Evolutionary conservation across 768 basidiomycete species (phyloP).

Genomic region (Grammothele lineata): DNA sequence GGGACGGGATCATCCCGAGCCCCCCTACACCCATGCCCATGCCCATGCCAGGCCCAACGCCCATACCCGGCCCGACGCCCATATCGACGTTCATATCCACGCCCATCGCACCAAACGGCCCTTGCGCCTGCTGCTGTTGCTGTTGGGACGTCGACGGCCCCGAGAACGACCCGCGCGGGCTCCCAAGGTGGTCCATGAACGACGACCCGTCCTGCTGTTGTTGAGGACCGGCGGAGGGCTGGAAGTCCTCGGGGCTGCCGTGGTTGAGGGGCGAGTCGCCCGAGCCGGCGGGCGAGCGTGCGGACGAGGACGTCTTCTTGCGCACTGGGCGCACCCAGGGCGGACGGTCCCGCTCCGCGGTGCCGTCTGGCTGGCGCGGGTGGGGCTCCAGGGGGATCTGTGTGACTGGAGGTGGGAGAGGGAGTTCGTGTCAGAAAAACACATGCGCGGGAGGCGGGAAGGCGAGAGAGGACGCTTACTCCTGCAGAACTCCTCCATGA

Average conservation of each 20-base stretch:
- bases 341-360: slow-evolving; percentile 49
- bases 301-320: slow-evolving; percentile 58
- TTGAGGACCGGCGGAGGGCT: slow-evolving; percentile 52
- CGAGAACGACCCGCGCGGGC: slow-evolving; percentile 7
- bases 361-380: slow-evolving; percentile 37
- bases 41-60: slow-evolving; percentile 31
- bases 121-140: not conserved
- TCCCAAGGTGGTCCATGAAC: slow-evolving; percentile 43
- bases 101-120: not conserved
- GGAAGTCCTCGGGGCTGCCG: slow-evolving; percentile 61
- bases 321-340: slow-evolving; percentile 90
- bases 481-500: slow-evolving; percentile 94
- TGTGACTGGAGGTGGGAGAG: slow-evolving; percentile 46
- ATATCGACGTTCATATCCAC: too few species aligned
- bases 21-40: slow-evolving; percentile 26
- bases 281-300: slow-evolving; percentile 34
- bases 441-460: not conserved
- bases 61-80: not conserved
- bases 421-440: not conserved
- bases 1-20: slow-evolving; percentile 44
- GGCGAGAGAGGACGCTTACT: slow-evolving; percentile 52
- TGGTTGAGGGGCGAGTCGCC: slow-evolving; percentile 33
- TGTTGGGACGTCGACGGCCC: slow-evolving; percentile 8
- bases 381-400: slow-evolving; percentile 80
- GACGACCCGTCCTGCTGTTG: too few species aligned